Conservation (phyloP, 441 rosid species). For the Biscutella auriculata region DNA sequence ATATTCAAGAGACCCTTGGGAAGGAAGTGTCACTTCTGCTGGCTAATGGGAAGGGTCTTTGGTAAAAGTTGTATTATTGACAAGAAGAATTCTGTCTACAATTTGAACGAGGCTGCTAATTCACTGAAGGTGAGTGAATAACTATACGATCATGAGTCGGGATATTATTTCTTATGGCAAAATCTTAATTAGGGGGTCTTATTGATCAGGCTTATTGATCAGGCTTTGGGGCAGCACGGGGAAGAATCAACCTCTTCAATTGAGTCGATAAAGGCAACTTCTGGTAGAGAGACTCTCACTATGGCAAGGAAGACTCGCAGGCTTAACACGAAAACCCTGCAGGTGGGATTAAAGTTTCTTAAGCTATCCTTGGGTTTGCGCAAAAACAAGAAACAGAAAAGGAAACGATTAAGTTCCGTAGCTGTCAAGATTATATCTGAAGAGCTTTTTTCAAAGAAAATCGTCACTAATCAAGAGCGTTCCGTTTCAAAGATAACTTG, state of each 20-base stretch:
- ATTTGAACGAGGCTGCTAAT: constrained; percentile 8
- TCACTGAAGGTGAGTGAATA: constrained; percentile 30
- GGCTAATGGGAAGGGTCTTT: constrained; percentile 18
- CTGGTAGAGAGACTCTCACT: constrained; percentile 4
- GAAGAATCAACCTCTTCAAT: constrained; percentile 6
- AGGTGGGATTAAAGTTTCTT: constrained; percentile 38
- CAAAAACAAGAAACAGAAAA: constrained; percentile 42
- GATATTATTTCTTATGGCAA: neutral
- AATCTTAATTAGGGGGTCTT: no score
- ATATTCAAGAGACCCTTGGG: constrained; percentile 13
- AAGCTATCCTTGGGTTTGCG: constrained; percentile 27
- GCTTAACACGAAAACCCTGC: constrained; percentile 19
- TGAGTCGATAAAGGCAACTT: constrained; percentile 4
- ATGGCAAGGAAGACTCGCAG: constrained; percentile 33
- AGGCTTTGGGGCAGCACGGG: constrained; percentile 8
- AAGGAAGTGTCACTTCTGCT: constrained; percentile 20
- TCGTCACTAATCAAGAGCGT: constrained; percentile 29
- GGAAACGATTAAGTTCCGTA: constrained; percentile 21
- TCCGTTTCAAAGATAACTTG: constrained; percentile 37
- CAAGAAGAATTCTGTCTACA: constrained; percentile 3
- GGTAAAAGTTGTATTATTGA: constrained; percentile 11
- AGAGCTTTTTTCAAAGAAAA: constrained; percentile 26
- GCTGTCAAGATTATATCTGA: constrained; percentile 17
- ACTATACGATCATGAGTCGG: neutral
- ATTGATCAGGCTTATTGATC: no score